A percentile compares a stretch with the other conserved stretches of the same genome.
These are phyloP conservation scores for Sabuloglossum arenarium DNA, from an alignment of 495 filamentous ascomycete species.

Conservation along the genomic window DNA sequence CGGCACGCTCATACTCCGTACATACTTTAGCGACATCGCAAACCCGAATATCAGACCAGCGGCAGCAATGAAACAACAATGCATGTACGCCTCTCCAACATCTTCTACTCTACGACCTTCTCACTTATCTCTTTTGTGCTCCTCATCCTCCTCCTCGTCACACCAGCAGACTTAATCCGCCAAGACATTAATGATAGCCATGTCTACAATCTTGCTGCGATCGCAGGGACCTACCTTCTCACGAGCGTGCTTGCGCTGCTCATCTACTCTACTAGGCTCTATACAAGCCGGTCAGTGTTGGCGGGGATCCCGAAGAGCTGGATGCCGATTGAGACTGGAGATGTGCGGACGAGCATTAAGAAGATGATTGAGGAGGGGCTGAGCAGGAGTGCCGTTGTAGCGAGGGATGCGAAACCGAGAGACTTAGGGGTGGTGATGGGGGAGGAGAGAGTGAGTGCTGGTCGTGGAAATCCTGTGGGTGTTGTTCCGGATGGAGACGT, in stretches of 20 bases:
- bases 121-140: slow-evolving; percentile 54
- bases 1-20: too few relatives aligned
- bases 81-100: slow-evolving; percentile 38
- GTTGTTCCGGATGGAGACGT: neutral
- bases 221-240: slow-evolving; percentile 56
- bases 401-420: slow-evolving; percentile 57
- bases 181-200: slow-evolving; percentile 44
- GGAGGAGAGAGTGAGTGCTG: neutral
- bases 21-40: too few relatives aligned
- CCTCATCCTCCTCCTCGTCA: slow-evolving; percentile 51
- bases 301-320: slow-evolving; percentile 65
- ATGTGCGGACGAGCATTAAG: slow-evolving; percentile 43
- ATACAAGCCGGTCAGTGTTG: slow-evolving; percentile 59
- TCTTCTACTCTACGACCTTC: slow-evolving; percentile 69
- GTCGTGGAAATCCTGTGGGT: neutral
- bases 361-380: slow-evolving; percentile 52
- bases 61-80: neutral
- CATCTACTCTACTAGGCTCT: slow-evolving; percentile 75
- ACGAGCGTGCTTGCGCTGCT: slow-evolving; percentile 50
- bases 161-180: slow-evolving; percentile 64
- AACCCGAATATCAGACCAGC: too few relatives aligned
- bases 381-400: slow-evolving; percentile 56
- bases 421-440: slow-evolving; percentile 12
- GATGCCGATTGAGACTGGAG: slow-evolving; percentile 63
- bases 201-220: slow-evolving; percentile 65